These are phyloP conservation scores for Closterium sp. DNA, from an alignment of 139 green algal species.

Conservation along the genomic window DNA sequence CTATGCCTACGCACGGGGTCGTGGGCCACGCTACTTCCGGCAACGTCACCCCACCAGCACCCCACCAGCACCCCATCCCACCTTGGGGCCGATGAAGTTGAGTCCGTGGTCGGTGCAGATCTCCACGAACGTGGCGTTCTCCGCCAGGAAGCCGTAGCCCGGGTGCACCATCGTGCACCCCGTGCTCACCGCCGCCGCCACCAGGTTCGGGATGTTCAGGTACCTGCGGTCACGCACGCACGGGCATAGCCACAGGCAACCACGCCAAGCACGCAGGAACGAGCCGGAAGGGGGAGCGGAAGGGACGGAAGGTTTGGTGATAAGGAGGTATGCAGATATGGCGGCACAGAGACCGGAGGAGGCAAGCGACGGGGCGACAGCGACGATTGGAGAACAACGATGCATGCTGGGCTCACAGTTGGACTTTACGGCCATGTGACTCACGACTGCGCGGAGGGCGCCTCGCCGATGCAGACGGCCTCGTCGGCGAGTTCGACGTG, in stretches of 20 bases:
- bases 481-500: constrained; percentile 95
- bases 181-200: constrained; percentile 81
- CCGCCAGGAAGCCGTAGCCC: constrained; percentile 95
- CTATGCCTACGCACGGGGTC: too few species aligned
- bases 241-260: too few species aligned
- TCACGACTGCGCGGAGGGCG: constrained; percentile 24
- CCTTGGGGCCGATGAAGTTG: constrained; percentile 91
- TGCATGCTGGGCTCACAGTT: too few species aligned
- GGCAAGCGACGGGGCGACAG: not conserved
- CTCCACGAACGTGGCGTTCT: constrained; percentile 94
- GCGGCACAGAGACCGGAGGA: not conserved
- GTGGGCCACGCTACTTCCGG: too few species aligned
- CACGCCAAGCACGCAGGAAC: not conserved
- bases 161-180: constrained; percentile 80
- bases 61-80: not conserved
- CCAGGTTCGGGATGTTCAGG: constrained; percentile 90
- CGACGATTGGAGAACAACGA: not conserved
- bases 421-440: too few species aligned
- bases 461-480: constrained; percentile 69
- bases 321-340: not conserved
- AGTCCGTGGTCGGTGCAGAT: constrained; percentile 94
- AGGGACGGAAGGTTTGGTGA: too few species aligned
- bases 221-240: constrained; percentile 59
- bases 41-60: not conserved
- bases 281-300: not conserved